Base-by-base conservation (phyloP, 371 early-diverging fungal genomes). In the Quaeritorhiza haematococci region DNA sequence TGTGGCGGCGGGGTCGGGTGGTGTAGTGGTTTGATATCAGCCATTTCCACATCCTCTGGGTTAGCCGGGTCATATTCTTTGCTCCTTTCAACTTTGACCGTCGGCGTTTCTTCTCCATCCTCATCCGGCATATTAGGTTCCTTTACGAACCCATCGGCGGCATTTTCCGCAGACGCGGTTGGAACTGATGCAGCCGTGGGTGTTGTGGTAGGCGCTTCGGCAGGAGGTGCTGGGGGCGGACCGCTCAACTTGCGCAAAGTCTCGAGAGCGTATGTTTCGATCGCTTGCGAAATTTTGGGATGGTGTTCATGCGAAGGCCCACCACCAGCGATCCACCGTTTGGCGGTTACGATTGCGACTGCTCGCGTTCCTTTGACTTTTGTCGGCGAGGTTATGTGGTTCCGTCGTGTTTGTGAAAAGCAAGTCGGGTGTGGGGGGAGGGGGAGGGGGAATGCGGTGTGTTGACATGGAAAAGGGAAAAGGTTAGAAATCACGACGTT, bases 251-350 rank as follows among this genome's bases (percentile, higher is more conserved):
- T 59, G 28, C 66, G 41, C 8, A 86, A 32, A 10, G 75, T 68
- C 19, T 71, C 49, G 10, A 79, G 49, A 1, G 86, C 79, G 63
- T 72, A 83, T 15, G 52, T 32, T 55, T 84, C 82, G 0, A 86
- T 76, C 33, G 58, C 53, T 3, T 66, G 64, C 4, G 76, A 59
- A 15, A 85, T 67, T 3, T 59, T 63, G 0, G 59, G 33, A 68
- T 85, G 80, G 38, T 82, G 77, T 3, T 76, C 75, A n/a, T n/a
- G n/a, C n/a, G n/a, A n/a, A n/a, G n/a, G n/a, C n/a, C n/a, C n/a
- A n/a, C n/a, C n/a, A n/a, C n/a, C n/a, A 15, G 54, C 54, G 33
- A 78, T 74, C 83, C 85, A 87, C 51, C 81, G 79, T 52, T 78
- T 79, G 7, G 74, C 82, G 17, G 76, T 78, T 0, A 80, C 69